Conservation (phyloP, 2,329 filamentous ascomycete species). For the Xylariaceae sp. region DNA sequence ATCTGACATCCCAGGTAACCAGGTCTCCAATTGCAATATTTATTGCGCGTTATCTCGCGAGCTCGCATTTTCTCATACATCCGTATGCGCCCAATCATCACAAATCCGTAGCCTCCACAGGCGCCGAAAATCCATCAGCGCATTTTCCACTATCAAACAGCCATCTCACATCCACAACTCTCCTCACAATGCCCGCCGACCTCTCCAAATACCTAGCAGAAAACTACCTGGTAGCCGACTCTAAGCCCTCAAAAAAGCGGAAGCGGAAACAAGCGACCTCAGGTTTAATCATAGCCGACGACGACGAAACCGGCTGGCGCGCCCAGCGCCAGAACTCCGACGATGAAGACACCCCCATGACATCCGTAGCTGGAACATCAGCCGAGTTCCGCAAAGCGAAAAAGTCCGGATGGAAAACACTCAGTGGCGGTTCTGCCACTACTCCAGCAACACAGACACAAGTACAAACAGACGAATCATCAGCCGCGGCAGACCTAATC, state of each 20-base stretch:
- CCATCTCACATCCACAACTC: background rate
- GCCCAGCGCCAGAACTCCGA: conserved; percentile 49
- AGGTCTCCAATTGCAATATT: no score
- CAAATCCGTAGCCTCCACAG: no score
- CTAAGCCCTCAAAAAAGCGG: conserved; percentile 59
- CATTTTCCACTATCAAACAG: background rate
- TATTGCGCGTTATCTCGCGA: no score
- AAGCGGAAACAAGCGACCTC: conserved; percentile 56
- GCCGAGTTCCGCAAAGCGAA: conserved; percentile 72
- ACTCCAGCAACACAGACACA: conserved; percentile 29
- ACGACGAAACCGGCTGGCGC: conserved; percentile 58
- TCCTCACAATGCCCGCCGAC: conserved; percentile 49
- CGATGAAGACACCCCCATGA: conserved; percentile 52
- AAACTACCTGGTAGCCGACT: conserved; percentile 72
- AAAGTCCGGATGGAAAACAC: conserved; percentile 75
- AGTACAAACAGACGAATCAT: conserved; percentile 47
- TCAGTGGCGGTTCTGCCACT: conserved; percentile 57
- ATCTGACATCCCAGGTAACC: no score
- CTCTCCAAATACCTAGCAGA: conserved; percentile 85
- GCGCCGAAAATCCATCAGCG: background rate
- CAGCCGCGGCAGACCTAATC: conserved; percentile 62
- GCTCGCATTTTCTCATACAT: no score
- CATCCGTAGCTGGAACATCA: conserved; percentile 45
- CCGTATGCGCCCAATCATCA: no score
- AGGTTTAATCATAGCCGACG: conserved; percentile 64